phyloP scores from a whole-genome alignment of 257 asterid genomes.

The Solanum rostratum region DNA sequence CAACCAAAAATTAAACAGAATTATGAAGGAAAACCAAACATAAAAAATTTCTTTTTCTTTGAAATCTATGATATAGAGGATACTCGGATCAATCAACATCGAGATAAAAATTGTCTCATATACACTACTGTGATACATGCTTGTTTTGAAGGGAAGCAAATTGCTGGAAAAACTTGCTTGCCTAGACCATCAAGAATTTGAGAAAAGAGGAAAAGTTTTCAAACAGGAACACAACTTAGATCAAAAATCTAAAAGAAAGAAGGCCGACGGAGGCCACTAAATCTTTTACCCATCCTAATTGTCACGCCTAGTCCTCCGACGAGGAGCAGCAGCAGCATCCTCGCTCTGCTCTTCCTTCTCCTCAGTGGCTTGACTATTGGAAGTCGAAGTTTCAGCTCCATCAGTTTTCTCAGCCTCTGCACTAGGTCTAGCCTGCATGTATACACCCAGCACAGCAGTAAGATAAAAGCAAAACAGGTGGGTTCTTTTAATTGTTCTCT shows the following conservation, averaged over 20 bases:
- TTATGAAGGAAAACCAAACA: background rate
- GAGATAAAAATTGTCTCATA: background rate
- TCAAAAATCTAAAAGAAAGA: constrained; percentile 1
- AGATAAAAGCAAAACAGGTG: background rate
- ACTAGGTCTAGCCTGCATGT: constrained; percentile 30
- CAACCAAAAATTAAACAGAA: background rate
- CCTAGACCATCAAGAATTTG: background rate
- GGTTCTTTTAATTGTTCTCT: background rate
- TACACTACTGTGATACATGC: background rate
- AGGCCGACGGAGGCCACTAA: background rate
- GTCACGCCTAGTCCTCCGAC: constrained; percentile 8
- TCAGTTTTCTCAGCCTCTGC: constrained; percentile 38
- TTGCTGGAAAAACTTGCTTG: background rate
- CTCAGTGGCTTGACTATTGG: constrained; percentile 44
- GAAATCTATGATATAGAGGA: background rate
- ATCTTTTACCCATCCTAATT: background rate
- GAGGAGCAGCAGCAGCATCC: constrained; percentile 2
- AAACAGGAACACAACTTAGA: background rate
- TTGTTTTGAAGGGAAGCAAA: background rate
- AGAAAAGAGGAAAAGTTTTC: background rate
- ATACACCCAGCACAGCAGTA: background rate
- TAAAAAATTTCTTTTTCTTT: background rate
- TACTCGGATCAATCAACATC: background rate
- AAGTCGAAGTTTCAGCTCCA: constrained; percentile 42
- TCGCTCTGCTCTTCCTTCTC: constrained; percentile 47